Conservation (phyloP, 202 grass and related monocot genomes). For the Schoenoplectus tabernaemontani region DNA sequence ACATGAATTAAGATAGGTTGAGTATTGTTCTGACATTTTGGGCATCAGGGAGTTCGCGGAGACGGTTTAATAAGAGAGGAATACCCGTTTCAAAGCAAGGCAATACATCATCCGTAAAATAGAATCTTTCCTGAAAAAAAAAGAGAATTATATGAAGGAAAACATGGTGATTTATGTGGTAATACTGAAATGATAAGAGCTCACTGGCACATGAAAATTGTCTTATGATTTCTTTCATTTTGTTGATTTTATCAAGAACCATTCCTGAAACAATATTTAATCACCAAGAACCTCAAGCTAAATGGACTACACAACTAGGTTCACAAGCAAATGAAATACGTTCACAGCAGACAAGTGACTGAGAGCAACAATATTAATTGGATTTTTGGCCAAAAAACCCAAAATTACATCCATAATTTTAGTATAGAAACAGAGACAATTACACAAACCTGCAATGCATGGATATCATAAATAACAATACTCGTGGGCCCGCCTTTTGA, state of each 20-base stretch:
- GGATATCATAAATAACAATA: conserved; percentile 91
- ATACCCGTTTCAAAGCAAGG: conserved; percentile 88
- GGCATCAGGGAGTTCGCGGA: conserved; percentile 61
- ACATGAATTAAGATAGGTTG: neutral
- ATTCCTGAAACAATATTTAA: neutral
- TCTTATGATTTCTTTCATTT: neutral
- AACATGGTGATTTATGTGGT: neutral
- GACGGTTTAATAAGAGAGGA: conserved; percentile 67
- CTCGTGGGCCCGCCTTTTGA: conserved; percentile 70
- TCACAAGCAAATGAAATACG: neutral
- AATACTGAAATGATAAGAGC: neutral
- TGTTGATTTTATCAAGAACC: neutral
- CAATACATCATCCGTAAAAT: conserved; percentile 75
- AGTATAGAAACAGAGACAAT: neutral
- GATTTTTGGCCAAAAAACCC: neutral
- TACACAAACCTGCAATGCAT: conserved; percentile 52
- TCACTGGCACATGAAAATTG: neutral
- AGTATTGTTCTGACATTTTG: conserved; percentile 40
- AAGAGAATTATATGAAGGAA: neutral
- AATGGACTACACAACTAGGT: neutral
- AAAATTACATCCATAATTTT: neutral
- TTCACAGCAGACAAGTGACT: neutral
- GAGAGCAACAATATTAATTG: neutral
- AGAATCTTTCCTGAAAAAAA: conserved; percentile 38
- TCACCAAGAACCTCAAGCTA: neutral